A percentile compares a stretch with the other conserved stretches of the same genome.
phyloP scores from a whole-genome alignment of 176 grass and related monocot genomes.

The Coix lacrymajobi region DNA sequence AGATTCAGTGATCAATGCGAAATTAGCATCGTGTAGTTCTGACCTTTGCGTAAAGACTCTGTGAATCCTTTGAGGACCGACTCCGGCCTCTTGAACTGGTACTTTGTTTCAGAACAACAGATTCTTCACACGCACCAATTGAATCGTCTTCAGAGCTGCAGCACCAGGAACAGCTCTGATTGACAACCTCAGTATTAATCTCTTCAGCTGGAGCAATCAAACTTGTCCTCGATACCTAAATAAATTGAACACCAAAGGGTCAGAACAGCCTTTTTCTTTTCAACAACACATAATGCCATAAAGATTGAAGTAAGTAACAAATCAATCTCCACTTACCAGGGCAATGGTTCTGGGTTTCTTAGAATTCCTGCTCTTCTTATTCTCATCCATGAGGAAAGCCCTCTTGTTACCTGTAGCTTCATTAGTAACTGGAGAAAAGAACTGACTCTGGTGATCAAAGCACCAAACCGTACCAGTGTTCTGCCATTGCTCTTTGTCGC shows the following conservation, averaged over 20 bases:
- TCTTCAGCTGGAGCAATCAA: neutral
- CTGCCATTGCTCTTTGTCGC: neutral
- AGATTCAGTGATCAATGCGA: neutral
- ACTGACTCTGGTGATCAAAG: neutral
- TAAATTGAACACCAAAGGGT: neutral
- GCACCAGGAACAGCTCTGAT: neutral
- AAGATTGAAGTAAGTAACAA: neutral
- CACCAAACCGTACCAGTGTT: neutral
- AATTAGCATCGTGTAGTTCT: neutral
- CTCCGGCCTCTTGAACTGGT: neutral
- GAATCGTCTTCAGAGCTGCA: conserved; percentile 32
- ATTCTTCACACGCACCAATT: neutral
- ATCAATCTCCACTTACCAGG: conserved; percentile 12
- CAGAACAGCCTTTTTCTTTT: neutral
- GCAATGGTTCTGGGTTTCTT: neutral
- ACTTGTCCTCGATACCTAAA: neutral
- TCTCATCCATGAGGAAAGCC: neutral
- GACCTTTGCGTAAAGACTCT: conserved; percentile 42
- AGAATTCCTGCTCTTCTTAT: neutral
- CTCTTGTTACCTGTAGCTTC: conserved; percentile 14
- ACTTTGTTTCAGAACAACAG: neutral
- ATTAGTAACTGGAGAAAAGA: neutral
- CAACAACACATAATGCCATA: neutral
- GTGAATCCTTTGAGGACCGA: conserved; percentile 18
- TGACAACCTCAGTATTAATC: neutral